Evolutionary conservation across 306 rosid genomes (phyloP).

Genomic region (Sicyos edulis): DNA sequence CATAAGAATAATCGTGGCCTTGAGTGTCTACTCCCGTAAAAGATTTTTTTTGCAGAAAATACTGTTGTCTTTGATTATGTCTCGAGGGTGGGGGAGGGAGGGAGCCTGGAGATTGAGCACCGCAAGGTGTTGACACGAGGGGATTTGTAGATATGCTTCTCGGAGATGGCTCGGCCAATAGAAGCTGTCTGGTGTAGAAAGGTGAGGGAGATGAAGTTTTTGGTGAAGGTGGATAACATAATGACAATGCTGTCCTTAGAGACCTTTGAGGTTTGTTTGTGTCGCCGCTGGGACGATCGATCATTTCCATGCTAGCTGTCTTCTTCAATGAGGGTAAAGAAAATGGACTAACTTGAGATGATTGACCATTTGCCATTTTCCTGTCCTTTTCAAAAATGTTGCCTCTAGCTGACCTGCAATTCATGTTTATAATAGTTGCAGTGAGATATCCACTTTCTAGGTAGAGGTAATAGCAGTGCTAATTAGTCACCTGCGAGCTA

Average conservation of each 20-base stretch:
- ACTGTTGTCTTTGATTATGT: constrained; percentile 72
- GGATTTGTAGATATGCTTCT: constrained; percentile 40
- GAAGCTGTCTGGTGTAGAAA: constrained; percentile 37
- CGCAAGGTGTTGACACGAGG: constrained; percentile 63
- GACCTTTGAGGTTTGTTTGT: constrained; percentile 51
- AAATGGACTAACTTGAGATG: constrained; percentile 37
- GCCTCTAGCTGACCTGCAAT: constrained; percentile 64
- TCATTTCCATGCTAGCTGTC: constrained; percentile 40
- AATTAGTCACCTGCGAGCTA: constrained; percentile 59
- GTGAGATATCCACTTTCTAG: background rate
- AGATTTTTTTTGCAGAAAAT: constrained; percentile 50
- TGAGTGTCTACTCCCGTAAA: constrained; percentile 25
- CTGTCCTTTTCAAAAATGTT: constrained; percentile 30
- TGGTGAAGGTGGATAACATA: constrained; percentile 28
- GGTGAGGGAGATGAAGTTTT: constrained; percentile 50
- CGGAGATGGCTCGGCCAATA: constrained; percentile 51
- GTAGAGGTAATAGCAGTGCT: background rate
- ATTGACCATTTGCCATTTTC: constrained; percentile 42
- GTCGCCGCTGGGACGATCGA: constrained; percentile 73
- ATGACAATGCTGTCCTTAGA: constrained; percentile 28
- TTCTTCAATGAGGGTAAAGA: constrained; percentile 69
- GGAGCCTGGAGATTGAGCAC: constrained; percentile 36
- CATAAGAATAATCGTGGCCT: constrained; percentile 53
- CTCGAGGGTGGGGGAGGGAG: constrained; percentile 82
- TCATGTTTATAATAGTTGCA: background rate